A percentile compares a stretch with the other conserved stretches of the same genome.
These are phyloP conservation scores for Plenodomus tracheiphilus DNA, from an alignment of 2,329 filamentous ascomycete genomes.

Conservation along the genomic window DNA sequence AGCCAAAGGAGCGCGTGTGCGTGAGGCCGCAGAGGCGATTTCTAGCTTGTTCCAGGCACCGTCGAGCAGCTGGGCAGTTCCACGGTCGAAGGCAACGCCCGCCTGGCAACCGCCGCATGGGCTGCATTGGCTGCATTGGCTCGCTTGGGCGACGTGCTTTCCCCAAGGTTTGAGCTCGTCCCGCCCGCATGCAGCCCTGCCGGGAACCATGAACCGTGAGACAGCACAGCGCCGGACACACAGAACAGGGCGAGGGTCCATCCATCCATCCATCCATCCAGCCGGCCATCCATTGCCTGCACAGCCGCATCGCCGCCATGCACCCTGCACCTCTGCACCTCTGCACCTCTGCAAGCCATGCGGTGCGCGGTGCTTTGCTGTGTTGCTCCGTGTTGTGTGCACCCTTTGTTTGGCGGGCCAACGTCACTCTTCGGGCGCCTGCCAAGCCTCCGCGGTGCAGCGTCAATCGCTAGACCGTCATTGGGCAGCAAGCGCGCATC, in stretches of 20 bases:
- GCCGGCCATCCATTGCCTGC: slow-evolving; percentile 2
- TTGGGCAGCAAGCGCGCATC: slow-evolving; percentile 13
- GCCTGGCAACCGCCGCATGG: slow-evolving; percentile 22
- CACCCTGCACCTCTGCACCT: not conserved
- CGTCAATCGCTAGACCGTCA: slow-evolving; percentile 4
- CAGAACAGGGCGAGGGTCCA: slow-evolving; percentile 1
- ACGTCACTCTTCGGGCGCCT: not conserved
- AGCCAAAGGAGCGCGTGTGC: slow-evolving; percentile 5
- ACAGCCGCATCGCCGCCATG: not conserved
- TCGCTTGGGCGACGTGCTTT: slow-evolving; percentile 29
- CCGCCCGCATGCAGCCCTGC: slow-evolving; percentile 21
- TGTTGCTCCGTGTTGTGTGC: not conserved
- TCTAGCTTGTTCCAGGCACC: slow-evolving; percentile 12
- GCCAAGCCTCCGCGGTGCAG: not conserved
- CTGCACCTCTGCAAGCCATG: not conserved
- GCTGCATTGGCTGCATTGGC: too few relatives aligned
- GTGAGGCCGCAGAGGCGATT: not conserved
- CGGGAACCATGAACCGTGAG: slow-evolving; percentile 6
- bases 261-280: too few relatives aligned
- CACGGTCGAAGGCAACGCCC: slow-evolving; percentile 8
- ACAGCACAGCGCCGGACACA: not conserved
- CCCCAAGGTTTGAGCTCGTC: slow-evolving; percentile 18
- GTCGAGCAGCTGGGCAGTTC: slow-evolving; percentile 1
- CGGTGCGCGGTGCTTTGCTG: not conserved
- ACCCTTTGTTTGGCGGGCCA: too few relatives aligned